Conservation (phyloP, 345 rosid species). For the Capsella bursapastoris region DNA sequence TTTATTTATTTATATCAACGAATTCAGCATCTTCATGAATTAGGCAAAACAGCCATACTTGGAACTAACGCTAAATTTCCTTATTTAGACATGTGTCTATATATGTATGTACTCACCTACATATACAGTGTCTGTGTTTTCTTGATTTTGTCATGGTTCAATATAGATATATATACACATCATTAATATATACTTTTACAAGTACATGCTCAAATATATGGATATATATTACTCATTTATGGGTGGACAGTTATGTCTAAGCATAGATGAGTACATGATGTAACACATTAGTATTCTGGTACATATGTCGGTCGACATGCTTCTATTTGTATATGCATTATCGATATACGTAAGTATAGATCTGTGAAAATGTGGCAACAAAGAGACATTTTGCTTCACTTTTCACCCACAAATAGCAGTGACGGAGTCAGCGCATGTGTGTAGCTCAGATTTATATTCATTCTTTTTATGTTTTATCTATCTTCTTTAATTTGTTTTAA, state of each 20-base stretch:
- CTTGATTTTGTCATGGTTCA: neutral
- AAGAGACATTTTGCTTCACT: constrained; percentile 23
- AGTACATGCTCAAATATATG: neutral
- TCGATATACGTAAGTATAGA: neutral
- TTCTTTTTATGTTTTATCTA: constrained; percentile 18
- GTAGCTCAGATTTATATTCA: constrained; percentile 28
- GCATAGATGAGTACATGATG: constrained; percentile 15
- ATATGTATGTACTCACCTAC: neutral
- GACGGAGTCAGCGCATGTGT: constrained; percentile 32
- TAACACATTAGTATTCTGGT: neutral
- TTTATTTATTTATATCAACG: neutral
- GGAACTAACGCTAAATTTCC: constrained; percentile 22
- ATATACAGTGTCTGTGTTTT: neutral
- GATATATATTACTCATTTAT: constrained; percentile 5
- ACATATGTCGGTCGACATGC: constrained; percentile 6
- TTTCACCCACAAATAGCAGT: constrained; percentile 32
- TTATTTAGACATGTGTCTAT: constrained; percentile 29
- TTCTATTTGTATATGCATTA: neutral
- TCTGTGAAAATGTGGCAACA: constrained; percentile 28
- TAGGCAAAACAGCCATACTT: constrained; percentile 9
- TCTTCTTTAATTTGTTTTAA: neutral
- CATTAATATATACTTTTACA: neutral
- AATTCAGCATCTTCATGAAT: constrained; percentile 7
- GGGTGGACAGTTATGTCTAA: constrained; percentile 14
- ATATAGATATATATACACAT: neutral